Conservation (phyloP, 352 stramenopile genomes). For the Aphanomyces euteiches region DNA sequence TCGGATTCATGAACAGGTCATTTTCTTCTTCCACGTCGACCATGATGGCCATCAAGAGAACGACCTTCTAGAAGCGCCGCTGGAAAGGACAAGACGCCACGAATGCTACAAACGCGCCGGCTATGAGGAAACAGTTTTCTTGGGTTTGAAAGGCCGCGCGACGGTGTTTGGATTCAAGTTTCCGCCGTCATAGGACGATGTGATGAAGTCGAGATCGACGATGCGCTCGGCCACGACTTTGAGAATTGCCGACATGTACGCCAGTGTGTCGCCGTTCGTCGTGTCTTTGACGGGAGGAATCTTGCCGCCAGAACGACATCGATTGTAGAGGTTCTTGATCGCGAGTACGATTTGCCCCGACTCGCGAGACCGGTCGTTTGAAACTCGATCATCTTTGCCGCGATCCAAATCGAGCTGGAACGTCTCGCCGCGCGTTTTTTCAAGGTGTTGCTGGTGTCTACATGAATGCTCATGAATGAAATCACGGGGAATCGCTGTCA, state of each 20-base stretch:
- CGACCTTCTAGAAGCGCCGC: too few species aligned
- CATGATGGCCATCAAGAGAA: too few species aligned
- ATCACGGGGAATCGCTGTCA: background rate
- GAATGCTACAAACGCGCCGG: too few species aligned
- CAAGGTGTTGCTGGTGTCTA: slow-evolving; percentile 73
- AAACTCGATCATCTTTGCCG: slow-evolving; percentile 65
- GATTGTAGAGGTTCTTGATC: slow-evolving; percentile 89
- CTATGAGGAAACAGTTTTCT: too few species aligned
- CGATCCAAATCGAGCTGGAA: slow-evolving; percentile 79
- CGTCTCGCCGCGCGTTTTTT: slow-evolving; percentile 66
- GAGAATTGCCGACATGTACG: slow-evolving; percentile 72
- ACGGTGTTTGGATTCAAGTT: too few species aligned
- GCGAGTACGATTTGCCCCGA: slow-evolving; percentile 87
- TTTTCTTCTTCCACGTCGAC: too few species aligned
- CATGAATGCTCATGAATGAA: background rate
- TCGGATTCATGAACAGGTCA: too few species aligned
- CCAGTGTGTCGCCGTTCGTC: slow-evolving; percentile 62
- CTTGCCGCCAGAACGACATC: slow-evolving; percentile 70
- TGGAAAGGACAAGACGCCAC: too few species aligned
- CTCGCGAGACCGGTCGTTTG: slow-evolving; percentile 81
- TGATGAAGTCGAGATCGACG: slow-evolving; percentile 81
- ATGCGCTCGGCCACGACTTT: slow-evolving; percentile 79
- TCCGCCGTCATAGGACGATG: slow-evolving; percentile 1
- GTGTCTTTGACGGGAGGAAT: slow-evolving; percentile 59
- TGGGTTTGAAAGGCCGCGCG: too few species aligned